Conservation (phyloP, 2,329 filamentous ascomycete genomes). For the Periconia sp. region DNA sequence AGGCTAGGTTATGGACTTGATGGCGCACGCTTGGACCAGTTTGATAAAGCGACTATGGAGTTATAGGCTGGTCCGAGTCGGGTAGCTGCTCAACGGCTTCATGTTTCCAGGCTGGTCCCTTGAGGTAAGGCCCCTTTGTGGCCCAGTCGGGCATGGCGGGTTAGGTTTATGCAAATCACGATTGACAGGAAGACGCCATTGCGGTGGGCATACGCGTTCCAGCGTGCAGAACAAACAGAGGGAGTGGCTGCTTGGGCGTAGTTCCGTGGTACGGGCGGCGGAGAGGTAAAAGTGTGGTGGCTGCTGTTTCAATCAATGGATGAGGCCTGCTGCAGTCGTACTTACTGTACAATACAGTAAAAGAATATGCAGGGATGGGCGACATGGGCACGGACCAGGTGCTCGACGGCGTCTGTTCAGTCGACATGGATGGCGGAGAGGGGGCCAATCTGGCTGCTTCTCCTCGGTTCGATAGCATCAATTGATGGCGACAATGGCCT, state of each 20-base stretch:
- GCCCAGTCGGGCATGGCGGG: not conserved
- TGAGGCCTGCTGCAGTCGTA: too few species aligned
- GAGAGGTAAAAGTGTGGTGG: not conserved
- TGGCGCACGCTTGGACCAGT: slow-evolving; percentile 5
- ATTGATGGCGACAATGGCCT: too few species aligned
- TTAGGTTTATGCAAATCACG: too few species aligned
- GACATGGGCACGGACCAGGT: not conserved
- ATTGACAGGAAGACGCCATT: too few species aligned
- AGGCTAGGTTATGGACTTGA: not conserved
- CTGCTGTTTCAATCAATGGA: not conserved
- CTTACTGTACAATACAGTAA: too few species aligned
- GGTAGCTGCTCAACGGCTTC: not conserved
- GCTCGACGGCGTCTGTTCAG: not conserved
- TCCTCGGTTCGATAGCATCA: not conserved
- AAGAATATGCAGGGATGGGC: slow-evolving; percentile 6
- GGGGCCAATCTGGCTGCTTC: not conserved
- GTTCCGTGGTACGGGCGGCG: too few species aligned
- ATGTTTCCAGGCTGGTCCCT: not conserved
- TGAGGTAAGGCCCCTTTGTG: not conserved
- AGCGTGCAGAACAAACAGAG: not conserved
- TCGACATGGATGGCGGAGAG: not conserved
- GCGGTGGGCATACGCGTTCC: not conserved
- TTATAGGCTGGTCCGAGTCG: not conserved
- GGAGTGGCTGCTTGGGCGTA: not conserved
- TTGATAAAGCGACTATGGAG: not conserved